Percentiles rank a stretch among this genome's conserved stretches.
Evolutionary conservation across 73 alveolate species (phyloP).

Genomic region (Blepharisma stoltei): DNA sequence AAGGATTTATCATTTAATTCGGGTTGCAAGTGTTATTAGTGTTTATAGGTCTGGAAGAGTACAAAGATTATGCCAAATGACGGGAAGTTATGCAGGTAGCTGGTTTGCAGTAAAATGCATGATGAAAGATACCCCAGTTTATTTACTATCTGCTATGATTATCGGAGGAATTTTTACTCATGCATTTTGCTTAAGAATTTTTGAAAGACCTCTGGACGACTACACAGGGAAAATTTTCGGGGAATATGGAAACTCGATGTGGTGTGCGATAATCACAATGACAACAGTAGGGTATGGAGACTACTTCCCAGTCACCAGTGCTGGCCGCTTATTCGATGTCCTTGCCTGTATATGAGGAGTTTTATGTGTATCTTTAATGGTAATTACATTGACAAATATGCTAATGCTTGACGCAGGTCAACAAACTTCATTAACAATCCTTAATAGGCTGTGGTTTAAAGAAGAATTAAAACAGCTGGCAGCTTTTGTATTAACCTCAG

Average conservation of each 20-base stretch:
- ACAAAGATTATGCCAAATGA: constrained; percentile 43
- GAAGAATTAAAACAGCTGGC: background rate
- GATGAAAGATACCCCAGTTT: constrained; percentile 55
- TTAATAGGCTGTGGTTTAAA: constrained; percentile 18
- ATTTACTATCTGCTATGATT: constrained; percentile 35
- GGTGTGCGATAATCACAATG: constrained; percentile 53
- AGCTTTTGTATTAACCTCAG: constrained; percentile 8
- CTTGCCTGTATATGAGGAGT: constrained; percentile 42
- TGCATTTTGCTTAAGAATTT: constrained; percentile 47
- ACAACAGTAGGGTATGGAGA: constrained; percentile 64
- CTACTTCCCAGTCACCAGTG: constrained; percentile 39
- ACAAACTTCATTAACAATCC: background rate
- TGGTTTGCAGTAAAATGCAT: constrained; percentile 60
- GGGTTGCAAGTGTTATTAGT: background rate
- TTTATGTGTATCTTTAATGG: constrained; percentile 33
- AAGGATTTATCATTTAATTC: constrained; percentile 23
- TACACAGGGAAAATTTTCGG: constrained; percentile 19
- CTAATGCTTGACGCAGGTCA: constrained; percentile 25
- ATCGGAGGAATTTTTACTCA: constrained; percentile 36
- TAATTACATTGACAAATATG: constrained; percentile 24
- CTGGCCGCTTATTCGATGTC: constrained; percentile 10
- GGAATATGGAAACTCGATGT: constrained; percentile 38
- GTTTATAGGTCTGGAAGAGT: constrained; percentile 42
- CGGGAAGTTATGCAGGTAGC: constrained; percentile 46
- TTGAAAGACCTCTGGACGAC: constrained; percentile 47